These are phyloP conservation scores for Pseudonectria foliicola DNA, from an alignment of 2,329 filamentous ascomycete genomes.

Conservation along the genomic window DNA sequence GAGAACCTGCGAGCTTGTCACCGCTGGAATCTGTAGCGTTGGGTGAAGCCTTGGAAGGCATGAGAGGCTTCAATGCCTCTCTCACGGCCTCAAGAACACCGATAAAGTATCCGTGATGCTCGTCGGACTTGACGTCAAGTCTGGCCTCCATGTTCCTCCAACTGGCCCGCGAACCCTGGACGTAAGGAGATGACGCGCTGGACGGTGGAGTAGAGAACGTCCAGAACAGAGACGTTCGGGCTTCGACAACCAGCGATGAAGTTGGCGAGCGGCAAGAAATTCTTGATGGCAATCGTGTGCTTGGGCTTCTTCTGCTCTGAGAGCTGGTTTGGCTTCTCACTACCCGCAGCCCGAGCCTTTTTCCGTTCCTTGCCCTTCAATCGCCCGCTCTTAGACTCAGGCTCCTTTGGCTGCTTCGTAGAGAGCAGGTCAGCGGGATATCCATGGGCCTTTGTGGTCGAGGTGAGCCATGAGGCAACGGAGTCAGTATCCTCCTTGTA, in stretches of 20 bases:
- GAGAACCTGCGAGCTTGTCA: too few relatives aligned
- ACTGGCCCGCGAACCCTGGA: constrained; percentile 17
- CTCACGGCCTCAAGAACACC: constrained; percentile 28
- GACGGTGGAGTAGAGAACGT: constrained; percentile 24
- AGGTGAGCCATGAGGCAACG: constrained; percentile 35
- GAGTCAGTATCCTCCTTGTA: constrained; percentile 36
- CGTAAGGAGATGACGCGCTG: constrained; percentile 31
- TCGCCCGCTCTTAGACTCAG: constrained; percentile 9
- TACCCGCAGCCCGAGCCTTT: too few relatives aligned
- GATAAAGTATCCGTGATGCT: constrained; percentile 27
- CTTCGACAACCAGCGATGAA: constrained; percentile 22
- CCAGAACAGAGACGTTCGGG: constrained; percentile 21
- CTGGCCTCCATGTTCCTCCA: constrained; percentile 10
- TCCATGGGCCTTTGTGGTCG: constrained; percentile 30
- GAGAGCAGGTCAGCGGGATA: constrained; percentile 19
- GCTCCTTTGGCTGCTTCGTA: neutral
- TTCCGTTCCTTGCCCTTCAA: constrained; percentile 22
- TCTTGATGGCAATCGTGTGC: constrained; percentile 29
- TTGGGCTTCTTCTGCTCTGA: constrained; percentile 9
- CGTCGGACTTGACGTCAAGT: constrained; percentile 16
- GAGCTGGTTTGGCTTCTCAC: too few relatives aligned
- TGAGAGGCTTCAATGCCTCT: constrained; percentile 20
- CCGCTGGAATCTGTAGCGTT: too few relatives aligned
- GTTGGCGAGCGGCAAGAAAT: constrained; percentile 32
- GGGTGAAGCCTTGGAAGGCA: constrained; percentile 27